Base-by-base conservation (phyloP, 2,329 filamentous ascomycete genomes). In the Lasiodiplodia theobromae region DNA sequence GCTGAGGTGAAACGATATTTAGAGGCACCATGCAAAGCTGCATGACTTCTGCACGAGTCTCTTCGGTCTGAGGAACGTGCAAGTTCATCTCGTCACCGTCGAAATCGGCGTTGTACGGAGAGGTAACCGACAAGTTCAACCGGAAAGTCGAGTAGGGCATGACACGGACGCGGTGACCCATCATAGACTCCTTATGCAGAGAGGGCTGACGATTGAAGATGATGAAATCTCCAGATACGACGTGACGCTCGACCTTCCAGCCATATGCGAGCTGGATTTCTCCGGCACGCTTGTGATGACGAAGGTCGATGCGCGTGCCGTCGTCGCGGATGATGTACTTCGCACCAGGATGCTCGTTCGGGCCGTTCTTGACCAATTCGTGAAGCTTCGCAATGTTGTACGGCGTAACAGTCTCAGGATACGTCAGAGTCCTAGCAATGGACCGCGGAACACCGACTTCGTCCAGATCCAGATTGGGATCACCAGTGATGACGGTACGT, bases 81-180 rank as follows among this genome's bases (percentile, higher is more conserved):
- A 99, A 89, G 79, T 99, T 99, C 96, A 99, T 99, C 82, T 99
- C 96, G 80, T 99, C 96, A 83, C 96, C 96, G 77, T 99, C 96
- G 83, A 99, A 99, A 92, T 99, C 96, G 75, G 96, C 96, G 83
- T 99, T 99, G 86, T 99, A 99, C 0, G 96, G 96, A 34, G 94
- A 97, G 0, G 96, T 99, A 77, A 99, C 96, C 0, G 96, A 99
- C 73, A 99, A 82, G 77, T 99, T 99, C 57, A 99, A 87, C 71
- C 96, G 91, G 86, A 99, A 99, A 1, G 96, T 99, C 6, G 96
- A 99, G 81, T 97, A 99, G 3, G 96, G 96, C 94, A 99, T 98
- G 70, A 99, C 96, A 70, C 91, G 91, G 71, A 99, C 96, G 74
- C 93, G 90, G 82, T 99, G 96, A 81, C 93, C 96, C 96, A 99